Conservation (phyloP, 495 filamentous ascomycete genomes). For the Neurospora sp. region DNA sequence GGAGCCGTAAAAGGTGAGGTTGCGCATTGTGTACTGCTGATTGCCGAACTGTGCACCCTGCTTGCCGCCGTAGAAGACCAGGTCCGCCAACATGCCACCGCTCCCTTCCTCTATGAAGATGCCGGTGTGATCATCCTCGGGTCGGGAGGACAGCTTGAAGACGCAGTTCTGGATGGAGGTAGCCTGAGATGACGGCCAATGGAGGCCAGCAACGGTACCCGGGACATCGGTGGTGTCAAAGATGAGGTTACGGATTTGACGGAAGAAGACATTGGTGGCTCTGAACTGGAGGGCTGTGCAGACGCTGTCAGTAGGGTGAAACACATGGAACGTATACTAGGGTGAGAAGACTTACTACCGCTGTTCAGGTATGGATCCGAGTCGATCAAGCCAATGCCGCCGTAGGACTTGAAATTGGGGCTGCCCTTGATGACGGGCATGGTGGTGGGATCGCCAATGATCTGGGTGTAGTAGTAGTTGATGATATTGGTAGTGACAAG, state of each 20-base stretch:
- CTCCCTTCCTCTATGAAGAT: slow-evolving; percentile 68
- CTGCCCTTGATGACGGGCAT: slow-evolving; percentile 63
- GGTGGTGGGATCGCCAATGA: slow-evolving; percentile 47
- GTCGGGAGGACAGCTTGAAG: slow-evolving; percentile 57
- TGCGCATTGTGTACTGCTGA: slow-evolving; percentile 87
- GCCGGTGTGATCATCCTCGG: slow-evolving; percentile 57
- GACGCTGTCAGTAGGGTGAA: not conserved
- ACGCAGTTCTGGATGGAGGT: slow-evolving; percentile 79
- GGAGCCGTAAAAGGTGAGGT: slow-evolving; percentile 73
- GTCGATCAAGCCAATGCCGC: slow-evolving; percentile 58
- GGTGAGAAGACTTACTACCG: not conserved
- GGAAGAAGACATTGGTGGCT: slow-evolving; percentile 74
- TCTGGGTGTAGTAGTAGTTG: slow-evolving; percentile 56
- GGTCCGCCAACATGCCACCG: slow-evolving; percentile 61
- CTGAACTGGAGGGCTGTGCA: slow-evolving; percentile 14
- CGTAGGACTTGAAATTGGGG: slow-evolving; percentile 44
- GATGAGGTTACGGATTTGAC: slow-evolving; percentile 82
- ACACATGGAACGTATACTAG: not conserved
- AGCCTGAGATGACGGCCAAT: slow-evolving; percentile 93
- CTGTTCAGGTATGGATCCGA: slow-evolving; percentile 57
- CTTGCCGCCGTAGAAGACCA: slow-evolving; percentile 59
- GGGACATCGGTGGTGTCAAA: slow-evolving; percentile 68
- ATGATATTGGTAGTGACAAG: slow-evolving; percentile 47
- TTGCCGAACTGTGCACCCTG: slow-evolving; percentile 56
- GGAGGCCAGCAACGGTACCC: slow-evolving; percentile 59